A percentile compares a stretch with the other conserved stretches of the same genome.
Conservation (phyloP, 2,329 filamentous ascomycete species). For the Aureobasidium sp. region DNA sequence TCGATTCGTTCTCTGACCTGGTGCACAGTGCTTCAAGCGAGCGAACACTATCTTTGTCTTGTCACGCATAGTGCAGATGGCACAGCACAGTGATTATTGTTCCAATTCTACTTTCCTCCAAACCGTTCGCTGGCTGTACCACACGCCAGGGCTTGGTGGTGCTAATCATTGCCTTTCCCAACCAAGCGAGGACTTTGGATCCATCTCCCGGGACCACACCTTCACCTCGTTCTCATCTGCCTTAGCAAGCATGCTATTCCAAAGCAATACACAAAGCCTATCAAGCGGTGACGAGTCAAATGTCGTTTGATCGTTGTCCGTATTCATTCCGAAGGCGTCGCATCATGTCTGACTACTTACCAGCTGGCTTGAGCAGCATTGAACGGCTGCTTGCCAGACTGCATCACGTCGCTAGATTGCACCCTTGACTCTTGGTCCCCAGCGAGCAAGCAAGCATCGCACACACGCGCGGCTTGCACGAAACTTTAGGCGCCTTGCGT, state of each 20-base stretch:
- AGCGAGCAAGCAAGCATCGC: not conserved
- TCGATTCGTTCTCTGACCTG: not conserved
- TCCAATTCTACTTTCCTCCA: constrained; percentile 4
- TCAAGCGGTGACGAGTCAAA: constrained; percentile 12
- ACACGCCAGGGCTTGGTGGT: constrained; percentile 5
- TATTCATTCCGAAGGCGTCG: not conserved
- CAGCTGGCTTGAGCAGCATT: constrained; percentile 7
- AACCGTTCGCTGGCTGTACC: constrained; percentile 13
- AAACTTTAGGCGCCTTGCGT: constrained; percentile 12
- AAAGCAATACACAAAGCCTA: constrained; percentile 3
- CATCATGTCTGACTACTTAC: constrained; percentile 7
- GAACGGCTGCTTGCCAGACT: constrained; percentile 5
- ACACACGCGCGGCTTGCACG: constrained; percentile 6
- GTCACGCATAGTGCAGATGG: constrained; percentile 10
- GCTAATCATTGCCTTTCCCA: constrained; percentile 10
- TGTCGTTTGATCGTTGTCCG: constrained; percentile 2
- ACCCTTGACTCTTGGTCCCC: not conserved
- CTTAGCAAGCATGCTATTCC: constrained; percentile 8
- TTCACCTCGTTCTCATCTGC: constrained; percentile 10
- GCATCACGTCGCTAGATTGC: not conserved
- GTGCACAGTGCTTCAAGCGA: constrained; percentile 4
- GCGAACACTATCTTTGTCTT: constrained; percentile 11
- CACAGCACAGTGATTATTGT: not conserved
- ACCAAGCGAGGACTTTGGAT: constrained; percentile 15
- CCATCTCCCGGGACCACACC: constrained; percentile 7